phyloP scores from a whole-genome alignment of 345 rosid species.

The Syzygium jambos region DNA sequence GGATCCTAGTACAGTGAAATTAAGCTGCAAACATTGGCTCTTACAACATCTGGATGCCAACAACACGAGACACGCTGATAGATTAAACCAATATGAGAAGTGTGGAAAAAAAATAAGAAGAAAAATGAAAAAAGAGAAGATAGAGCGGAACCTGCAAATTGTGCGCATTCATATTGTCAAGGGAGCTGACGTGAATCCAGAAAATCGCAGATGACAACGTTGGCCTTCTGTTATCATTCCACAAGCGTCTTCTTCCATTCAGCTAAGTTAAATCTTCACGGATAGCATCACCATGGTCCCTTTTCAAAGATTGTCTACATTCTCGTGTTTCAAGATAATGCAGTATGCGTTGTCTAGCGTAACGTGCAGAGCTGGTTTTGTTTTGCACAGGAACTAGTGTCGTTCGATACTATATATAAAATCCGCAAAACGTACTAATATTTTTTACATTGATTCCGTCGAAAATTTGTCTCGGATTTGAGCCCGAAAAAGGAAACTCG shows the following conservation, averaged over 20 bases:
- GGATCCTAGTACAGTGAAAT: background rate
- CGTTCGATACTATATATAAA: background rate
- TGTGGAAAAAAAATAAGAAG: no score
- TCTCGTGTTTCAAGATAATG: background rate
- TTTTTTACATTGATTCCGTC: background rate
- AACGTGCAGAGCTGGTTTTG: background rate
- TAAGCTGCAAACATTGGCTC: background rate
- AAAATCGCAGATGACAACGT: background rate
- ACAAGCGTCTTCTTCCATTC: background rate
- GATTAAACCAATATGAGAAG: no score
- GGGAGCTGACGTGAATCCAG: background rate
- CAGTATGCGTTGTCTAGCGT: background rate
- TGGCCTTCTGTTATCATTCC: background rate
- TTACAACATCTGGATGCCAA: background rate
- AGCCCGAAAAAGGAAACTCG: background rate
- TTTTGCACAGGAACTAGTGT: background rate
- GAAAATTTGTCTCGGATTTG: background rate
- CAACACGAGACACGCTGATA: background rate
- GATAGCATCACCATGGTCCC: background rate
- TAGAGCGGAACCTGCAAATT: background rate
- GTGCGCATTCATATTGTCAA: background rate
- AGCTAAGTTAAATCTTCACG: background rate
- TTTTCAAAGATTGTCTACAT: background rate
- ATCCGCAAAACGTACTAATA: background rate
- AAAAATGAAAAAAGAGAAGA: background rate